Percentiles rank a stretch among this genome's conserved stretches.
phyloP scores from a whole-genome alignment of 2,329 filamentous ascomycete genomes.

The Knufia fluminis region DNA sequence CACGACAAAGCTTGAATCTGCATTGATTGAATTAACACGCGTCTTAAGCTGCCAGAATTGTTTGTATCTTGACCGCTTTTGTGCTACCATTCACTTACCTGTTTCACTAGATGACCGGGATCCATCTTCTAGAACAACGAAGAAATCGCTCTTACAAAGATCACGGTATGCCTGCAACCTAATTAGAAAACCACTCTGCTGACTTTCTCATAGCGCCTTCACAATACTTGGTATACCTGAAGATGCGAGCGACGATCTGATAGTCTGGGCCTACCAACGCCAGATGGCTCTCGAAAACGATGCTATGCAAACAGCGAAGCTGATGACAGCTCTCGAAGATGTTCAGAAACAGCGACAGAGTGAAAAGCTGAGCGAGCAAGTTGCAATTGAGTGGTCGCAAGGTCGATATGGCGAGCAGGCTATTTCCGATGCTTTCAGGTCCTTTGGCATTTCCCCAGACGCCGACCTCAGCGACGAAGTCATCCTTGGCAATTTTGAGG shows the following conservation, averaged over 20 bases:
- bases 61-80: constrained; percentile 9
- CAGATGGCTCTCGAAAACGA: constrained; percentile 24
- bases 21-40: constrained; percentile 16
- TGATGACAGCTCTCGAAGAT: constrained; percentile 56
- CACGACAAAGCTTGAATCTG: constrained; percentile 14
- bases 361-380: constrained; percentile 48
- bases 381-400: constrained; percentile 48
- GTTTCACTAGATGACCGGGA: constrained; percentile 23
- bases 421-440: constrained; percentile 48
- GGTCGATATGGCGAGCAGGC: constrained; percentile 50
- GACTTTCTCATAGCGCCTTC: constrained; percentile 40
- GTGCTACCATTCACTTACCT: constrained; percentile 8
- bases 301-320: constrained; percentile 46
- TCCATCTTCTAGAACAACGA: constrained; percentile 26
- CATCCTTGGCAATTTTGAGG: constrained; percentile 54
- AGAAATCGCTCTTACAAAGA: constrained; percentile 12
- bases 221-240: constrained; percentile 53
- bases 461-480: constrained; percentile 41
- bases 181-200: constrained; percentile 21
- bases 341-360: constrained; percentile 49
- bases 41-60: constrained; percentile 20
- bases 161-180: constrained; percentile 11
- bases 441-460: constrained; percentile 45
- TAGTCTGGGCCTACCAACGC: constrained; percentile 50
- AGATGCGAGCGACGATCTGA: constrained; percentile 53